A percentile compares a stretch with the other conserved stretches of the same genome.
These are phyloP conservation scores for Nemania diffusa DNA, from an alignment of 2,329 filamentous ascomycete species.

Conservation along the genomic window DNA sequence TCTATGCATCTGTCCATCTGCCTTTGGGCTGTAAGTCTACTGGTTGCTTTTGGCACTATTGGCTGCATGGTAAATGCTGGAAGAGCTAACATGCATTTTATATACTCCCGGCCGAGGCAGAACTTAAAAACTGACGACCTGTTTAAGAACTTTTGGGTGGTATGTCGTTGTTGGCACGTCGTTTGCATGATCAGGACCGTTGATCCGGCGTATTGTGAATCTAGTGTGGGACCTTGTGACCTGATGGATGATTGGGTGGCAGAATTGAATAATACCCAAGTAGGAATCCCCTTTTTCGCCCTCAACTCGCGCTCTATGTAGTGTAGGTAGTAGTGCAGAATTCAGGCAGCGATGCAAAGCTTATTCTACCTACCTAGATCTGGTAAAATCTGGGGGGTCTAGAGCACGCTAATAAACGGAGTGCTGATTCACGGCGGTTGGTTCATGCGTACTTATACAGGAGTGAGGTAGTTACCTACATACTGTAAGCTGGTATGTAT, in stretches of 20 bases:
- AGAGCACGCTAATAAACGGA: not conserved
- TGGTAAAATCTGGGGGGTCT: slow-evolving; percentile 7
- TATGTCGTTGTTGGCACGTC: not conserved
- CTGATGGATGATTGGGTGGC: not conserved
- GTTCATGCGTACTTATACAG: not conserved
- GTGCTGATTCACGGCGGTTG: not conserved
- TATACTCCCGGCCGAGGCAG: not conserved
- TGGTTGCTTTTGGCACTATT: not conserved
- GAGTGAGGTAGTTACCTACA: too few relatives aligned
- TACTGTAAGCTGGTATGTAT: too few relatives aligned
- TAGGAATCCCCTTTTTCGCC: slow-evolving; percentile 2
- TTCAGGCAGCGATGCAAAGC: not conserved
- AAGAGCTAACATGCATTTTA: not conserved
- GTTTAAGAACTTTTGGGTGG: not conserved
- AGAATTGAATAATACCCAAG: not conserved
- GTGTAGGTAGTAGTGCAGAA: not conserved
- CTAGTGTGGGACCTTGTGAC: too few relatives aligned
- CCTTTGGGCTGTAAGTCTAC: not conserved
- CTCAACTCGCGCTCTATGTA: too few relatives aligned
- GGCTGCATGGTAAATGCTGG: not conserved
- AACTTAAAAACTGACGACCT: not conserved
- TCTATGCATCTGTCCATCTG: not conserved
- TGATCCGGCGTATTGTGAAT: not conserved
- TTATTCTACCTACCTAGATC: slow-evolving; percentile 4
- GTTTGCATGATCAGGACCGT: not conserved